Evolutionary conservation across 208 protist species (phyloP), one percentile per base, ranked within the genome.

Genomic region (Crithidia bombi): DNA sequence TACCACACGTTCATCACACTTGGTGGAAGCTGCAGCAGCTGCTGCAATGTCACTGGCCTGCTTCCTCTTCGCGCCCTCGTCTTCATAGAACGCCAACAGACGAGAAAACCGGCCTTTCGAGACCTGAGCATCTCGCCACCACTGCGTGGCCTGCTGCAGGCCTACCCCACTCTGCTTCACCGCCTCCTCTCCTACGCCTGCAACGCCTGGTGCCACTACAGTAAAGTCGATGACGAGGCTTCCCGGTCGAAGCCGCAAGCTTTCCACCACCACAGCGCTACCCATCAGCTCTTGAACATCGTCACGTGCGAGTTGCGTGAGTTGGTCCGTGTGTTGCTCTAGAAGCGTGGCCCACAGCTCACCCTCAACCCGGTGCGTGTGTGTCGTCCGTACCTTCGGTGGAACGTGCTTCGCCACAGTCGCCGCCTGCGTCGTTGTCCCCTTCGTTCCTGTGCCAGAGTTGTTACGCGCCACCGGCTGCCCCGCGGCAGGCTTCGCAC

Each of bases 261-360:
- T 38, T 9, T 69, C 54, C 7, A 35, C 9, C 12, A 14, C 43
- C 5, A 67, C 61, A 7, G 55, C 51, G n/a, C 44, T 43, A 17
- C 63, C 17, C 12, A 85, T 23, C 25, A 67, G 32, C 28, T 68
- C 51, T n/a, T 15, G 21, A 3, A 85, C n/a, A 26, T 85, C 79
- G 12, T 67, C 59, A 17, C 23, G 36, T 11, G 72, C 75, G 28
- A 81, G 36, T 10, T 32, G 30, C 23, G 52, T 32, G 0, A 85
- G 43, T 38, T 73, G 50, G 11, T 49, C 43, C 19, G 1, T 10
- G 38, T 73, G 41, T 14, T 19, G 6, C 15, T 35, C 49, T 25
- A 85, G 64, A 1, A 81, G 30, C 3, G 49, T 26, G 0, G 59
- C 21, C 79, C 79, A 85, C 36, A 73, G 17, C 15, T 76, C 52